phyloP scores from a whole-genome alignment of 306 rosid species.

The Sicyos edulis region DNA sequence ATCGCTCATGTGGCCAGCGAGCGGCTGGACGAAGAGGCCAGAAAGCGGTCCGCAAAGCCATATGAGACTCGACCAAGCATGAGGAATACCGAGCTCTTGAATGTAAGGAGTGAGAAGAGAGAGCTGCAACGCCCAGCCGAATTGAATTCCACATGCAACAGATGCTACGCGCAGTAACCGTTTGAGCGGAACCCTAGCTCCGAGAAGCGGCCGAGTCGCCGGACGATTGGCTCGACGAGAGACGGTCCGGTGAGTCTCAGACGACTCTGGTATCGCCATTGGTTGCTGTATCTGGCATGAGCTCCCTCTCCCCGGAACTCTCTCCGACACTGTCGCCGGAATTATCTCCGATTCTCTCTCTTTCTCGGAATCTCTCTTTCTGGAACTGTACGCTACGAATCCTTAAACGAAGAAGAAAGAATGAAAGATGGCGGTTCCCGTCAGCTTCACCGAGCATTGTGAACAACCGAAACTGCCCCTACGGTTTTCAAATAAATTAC shows the following conservation, averaged over 20 bases:
- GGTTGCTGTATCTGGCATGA: conserved; percentile 2
- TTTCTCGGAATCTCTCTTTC: conserved; percentile 1
- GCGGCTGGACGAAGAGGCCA: conserved; percentile 75
- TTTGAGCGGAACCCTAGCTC: conserved; percentile 40
- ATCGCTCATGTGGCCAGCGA: conserved; percentile 78
- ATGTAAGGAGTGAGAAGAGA: conserved; percentile 84
- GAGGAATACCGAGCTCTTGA: conserved; percentile 92
- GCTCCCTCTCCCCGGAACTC: not conserved
- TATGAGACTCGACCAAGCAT: conserved; percentile 83
- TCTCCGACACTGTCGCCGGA: not conserved
- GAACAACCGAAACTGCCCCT: conserved; percentile 17
- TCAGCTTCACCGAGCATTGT: not conserved
- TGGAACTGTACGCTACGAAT: not conserved
- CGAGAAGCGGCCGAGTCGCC: conserved; percentile 34
- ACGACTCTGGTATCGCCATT: conserved; percentile 47
- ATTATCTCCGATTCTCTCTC: not conserved
- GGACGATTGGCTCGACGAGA: conserved; percentile 34
- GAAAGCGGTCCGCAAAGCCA: conserved; percentile 94
- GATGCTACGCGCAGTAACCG: conserved; percentile 62
- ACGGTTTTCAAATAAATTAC: not conserved
- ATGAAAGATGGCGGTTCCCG: conserved; percentile 17
- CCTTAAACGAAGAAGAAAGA: not conserved
- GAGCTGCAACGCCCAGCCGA: conserved; percentile 95
- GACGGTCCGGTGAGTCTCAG: conserved; percentile 32
- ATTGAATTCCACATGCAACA: conserved; percentile 84